Base-by-base conservation (phyloP, 2,329 filamentous ascomycete genomes). In the Neocucurbitaria cava region DNA sequence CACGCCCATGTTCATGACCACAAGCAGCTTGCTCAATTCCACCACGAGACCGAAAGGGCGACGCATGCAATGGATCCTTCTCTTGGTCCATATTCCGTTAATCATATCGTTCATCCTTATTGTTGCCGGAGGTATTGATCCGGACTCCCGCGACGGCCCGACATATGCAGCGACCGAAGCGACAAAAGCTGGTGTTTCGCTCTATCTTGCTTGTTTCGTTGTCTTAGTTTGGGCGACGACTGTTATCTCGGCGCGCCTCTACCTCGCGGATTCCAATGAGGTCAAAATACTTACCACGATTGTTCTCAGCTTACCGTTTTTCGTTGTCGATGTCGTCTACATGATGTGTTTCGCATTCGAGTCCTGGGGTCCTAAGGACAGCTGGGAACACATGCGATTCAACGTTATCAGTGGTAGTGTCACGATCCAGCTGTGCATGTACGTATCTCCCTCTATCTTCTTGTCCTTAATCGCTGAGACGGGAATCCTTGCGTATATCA, bases 271-370 rank as follows among this genome's bases (percentile, higher is more conserved):
- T 41, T 52, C 68, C 15, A 46, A 64, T 20, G 71, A 74, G 52
- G 69, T 73, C 46, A 71, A 71, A 49, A 74, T 74, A 18, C 58
- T 74, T 17, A 73, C 71, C 3, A 74, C 71, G 0, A 70, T 74
- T 5, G 72, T 73, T 15, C 39, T 73, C 23, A 74, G 72, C 42
- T 56, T 74, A 20, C 72, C 71, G 1, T 74, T 74, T 52, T 74
- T 73, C 41, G 59, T 74, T 20, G 71, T 73, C 38, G 68, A 74
- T 41, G 66, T 74, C 23, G 70, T 74, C 18, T 74, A 74, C 49
- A 74, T 74, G 70, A 74, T 73, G 68, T 73, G 70, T 43, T 74
- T 74, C 46, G 72, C 72, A 5, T 74, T 71, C 23, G 71, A 74
- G 43, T 58, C 57, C 18, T 62, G 68, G 54, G 47, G 20, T 5